Conservation (phyloP, 768 basidiomycete genomes). For the Leccinum barrowsii region DNA sequence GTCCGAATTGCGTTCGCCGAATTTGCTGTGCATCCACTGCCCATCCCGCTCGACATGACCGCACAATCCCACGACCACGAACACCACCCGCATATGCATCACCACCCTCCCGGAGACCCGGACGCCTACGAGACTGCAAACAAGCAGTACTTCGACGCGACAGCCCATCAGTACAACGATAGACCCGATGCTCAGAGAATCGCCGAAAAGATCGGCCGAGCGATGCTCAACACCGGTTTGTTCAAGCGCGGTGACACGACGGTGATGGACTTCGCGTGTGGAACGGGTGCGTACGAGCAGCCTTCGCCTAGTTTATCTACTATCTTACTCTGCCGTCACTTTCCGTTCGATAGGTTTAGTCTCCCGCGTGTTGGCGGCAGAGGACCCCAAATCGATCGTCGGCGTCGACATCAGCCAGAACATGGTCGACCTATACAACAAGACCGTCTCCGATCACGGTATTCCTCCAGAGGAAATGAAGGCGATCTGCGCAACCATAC, state of each 20-base stretch:
- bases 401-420: conserved; percentile 76
- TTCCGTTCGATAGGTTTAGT: conserved; percentile 47
- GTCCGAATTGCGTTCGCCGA: neutral
- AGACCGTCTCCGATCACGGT: conserved; percentile 54
- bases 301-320: neutral
- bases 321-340: neutral
- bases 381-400: conserved; percentile 57
- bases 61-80: neutral
- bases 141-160: conserved; percentile 23
- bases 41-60: neutral
- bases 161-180: conserved; percentile 25
- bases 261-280: conserved; percentile 75
- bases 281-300: conserved; percentile 44
- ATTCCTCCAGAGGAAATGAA: conserved; percentile 63
- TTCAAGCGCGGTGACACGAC: conserved; percentile 56
- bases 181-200: conserved; percentile 16
- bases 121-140: conserved; percentile 24
- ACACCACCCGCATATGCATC: neutral
- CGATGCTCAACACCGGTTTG: conserved; percentile 35
- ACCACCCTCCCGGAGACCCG: neutral
- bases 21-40: neutral
- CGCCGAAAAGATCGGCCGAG: conserved; percentile 22
- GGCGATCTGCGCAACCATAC: conserved; percentile 47
- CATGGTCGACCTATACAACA: conserved; percentile 67
- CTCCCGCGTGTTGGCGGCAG: conserved; percentile 56